Conservation (phyloP, 2,329 filamentous ascomycete species). For the Stachybotrys echinatus region DNA sequence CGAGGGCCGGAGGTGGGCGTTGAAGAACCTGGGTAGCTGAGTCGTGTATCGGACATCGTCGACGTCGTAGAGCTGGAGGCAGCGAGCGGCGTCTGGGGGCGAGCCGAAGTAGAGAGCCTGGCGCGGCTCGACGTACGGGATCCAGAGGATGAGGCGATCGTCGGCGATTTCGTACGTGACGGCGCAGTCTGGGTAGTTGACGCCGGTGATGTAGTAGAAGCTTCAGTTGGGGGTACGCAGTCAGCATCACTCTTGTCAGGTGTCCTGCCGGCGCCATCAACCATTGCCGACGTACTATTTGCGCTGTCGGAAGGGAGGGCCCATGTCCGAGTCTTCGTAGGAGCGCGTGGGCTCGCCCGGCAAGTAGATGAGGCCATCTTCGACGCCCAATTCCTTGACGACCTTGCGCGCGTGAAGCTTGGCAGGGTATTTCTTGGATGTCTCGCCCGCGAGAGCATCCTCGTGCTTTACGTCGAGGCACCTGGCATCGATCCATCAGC, state of each 20-base stretch:
- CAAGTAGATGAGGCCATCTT: slow-evolving; percentile 50
- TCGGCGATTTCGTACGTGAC: slow-evolving; percentile 52
- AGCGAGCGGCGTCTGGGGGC: slow-evolving; percentile 56
- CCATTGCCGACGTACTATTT: slow-evolving; percentile 42
- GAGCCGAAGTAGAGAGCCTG: slow-evolving; percentile 60
- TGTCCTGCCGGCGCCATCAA: not conserved
- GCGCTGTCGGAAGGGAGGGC: slow-evolving; percentile 49
- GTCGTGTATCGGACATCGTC: slow-evolving; percentile 61
- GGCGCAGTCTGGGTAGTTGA: slow-evolving; percentile 47
- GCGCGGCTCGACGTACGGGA: slow-evolving; percentile 61
- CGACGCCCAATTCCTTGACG: slow-evolving; percentile 41
- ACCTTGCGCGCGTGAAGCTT: slow-evolving; percentile 50
- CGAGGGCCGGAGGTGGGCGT: slow-evolving; percentile 28
- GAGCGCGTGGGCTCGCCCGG: slow-evolving; percentile 43
- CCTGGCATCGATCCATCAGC: not conserved
- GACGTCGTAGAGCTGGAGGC: slow-evolving; percentile 58
- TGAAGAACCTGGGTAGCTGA: slow-evolving; percentile 44
- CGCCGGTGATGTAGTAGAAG: slow-evolving; percentile 55
- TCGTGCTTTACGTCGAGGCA: not conserved
- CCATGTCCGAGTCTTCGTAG: slow-evolving; percentile 57
- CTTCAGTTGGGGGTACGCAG: slow-evolving; percentile 20
- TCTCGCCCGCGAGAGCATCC: not conserved
- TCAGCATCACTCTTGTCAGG: not conserved
- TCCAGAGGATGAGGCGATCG: slow-evolving; percentile 66
- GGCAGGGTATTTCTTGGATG: slow-evolving; percentile 26